phyloP scores from a whole-genome alignment of 495 filamentous ascomycete species.

The Parachaetomium inaequale region DNA sequence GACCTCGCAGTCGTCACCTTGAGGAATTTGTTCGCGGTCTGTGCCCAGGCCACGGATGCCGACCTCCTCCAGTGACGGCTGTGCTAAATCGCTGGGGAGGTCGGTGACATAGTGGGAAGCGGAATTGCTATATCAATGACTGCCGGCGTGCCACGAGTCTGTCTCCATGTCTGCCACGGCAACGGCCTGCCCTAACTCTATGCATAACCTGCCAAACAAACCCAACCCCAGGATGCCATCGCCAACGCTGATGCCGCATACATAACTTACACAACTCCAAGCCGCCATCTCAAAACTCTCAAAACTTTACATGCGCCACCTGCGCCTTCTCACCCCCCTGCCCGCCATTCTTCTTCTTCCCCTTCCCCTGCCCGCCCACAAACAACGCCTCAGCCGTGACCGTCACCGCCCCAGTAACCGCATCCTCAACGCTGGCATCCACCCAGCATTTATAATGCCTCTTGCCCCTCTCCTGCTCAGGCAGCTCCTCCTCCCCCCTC shows the following conservation, averaged over 20 bases:
- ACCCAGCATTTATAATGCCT: constrained; percentile 57
- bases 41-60: neutral
- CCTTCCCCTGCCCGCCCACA: constrained; percentile 35
- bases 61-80: neutral
- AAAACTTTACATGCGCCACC: constrained; percentile 8
- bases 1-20: neutral
- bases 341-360: neutral
- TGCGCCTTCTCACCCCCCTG: neutral
- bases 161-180: neutral
- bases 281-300: neutral
- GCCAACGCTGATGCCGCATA: neutral
- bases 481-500: constrained; percentile 29
- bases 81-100: neutral
- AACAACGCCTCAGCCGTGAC: constrained; percentile 60
- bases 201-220: neutral
- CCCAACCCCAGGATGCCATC: neutral
- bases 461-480: constrained; percentile 37
- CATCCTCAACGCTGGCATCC: constrained; percentile 49
- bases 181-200: neutral
- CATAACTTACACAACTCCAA: neutral
- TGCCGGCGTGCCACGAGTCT: neutral
- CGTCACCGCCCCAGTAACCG: constrained; percentile 43
- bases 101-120: neutral
- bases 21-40: neutral
- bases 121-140: neutral